These are phyloP conservation scores for Mucor piriformis DNA, from an alignment of 371 early-diverging fungal species.

Conservation along the genomic window DNA sequence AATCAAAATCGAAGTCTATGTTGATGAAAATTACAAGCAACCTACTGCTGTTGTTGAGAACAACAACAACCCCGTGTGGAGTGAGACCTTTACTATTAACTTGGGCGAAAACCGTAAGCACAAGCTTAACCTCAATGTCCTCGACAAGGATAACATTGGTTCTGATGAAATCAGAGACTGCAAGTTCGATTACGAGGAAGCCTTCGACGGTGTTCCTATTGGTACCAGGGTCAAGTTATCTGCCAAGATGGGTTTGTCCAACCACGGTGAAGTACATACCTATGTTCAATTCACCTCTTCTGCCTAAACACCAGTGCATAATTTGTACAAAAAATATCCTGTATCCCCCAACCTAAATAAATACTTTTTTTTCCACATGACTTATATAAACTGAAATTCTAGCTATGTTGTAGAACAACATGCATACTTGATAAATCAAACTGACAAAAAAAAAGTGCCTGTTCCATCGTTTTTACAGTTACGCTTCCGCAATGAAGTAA, in stretches of 20 bases:
- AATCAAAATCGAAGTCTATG: conserved; percentile 23
- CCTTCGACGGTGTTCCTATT: conserved; percentile 28
- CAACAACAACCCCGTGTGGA: conserved; percentile 45
- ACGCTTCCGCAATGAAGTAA: too few relatives aligned
- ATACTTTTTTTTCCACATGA: not conserved
- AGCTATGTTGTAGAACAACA: too few relatives aligned
- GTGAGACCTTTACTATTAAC: conserved; percentile 33
- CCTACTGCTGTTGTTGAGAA: conserved; percentile 56
- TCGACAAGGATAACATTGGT: conserved; percentile 40
- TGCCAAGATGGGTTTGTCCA: conserved; percentile 41
- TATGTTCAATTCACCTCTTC: conserved; percentile 28
- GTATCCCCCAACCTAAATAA: not conserved
- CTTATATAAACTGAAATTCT: too few relatives aligned
- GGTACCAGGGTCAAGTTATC: conserved; percentile 46
- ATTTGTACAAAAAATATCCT: conserved; percentile 3
- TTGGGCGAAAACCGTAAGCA: conserved; percentile 27
- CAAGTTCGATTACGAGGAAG: conserved; percentile 32
- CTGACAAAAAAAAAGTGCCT: too few relatives aligned
- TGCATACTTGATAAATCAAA: too few relatives aligned
- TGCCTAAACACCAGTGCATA: conserved; percentile 5
- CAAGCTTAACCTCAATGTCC: conserved; percentile 39
- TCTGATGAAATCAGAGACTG: conserved; percentile 38
- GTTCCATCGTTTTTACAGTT: too few relatives aligned
- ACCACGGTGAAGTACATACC: conserved; percentile 50
- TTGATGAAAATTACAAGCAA: conserved; percentile 32